Conservation (phyloP, 305 asterid genomes). For the Fraxinus baroniana region DNA sequence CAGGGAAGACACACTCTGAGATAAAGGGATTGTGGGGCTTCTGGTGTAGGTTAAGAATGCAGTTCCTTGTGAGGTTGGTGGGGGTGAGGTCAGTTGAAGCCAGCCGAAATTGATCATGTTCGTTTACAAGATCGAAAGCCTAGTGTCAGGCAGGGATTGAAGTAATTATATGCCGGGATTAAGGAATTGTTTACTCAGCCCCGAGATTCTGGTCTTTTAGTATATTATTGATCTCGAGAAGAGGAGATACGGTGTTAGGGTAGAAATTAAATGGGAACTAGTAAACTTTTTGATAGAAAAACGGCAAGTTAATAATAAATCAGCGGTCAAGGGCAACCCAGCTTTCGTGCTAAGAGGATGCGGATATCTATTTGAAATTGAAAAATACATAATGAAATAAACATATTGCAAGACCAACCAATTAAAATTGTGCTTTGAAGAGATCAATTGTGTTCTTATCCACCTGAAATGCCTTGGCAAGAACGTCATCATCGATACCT, state of each 20-base stretch:
- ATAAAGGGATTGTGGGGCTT: not conserved
- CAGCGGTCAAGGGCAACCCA: not conserved
- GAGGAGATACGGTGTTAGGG: not conserved
- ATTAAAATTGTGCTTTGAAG: not conserved
- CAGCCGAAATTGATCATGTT: not conserved
- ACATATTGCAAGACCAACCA: not conserved
- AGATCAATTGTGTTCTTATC: not conserved
- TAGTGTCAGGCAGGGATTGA: not conserved
- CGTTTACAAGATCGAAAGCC: not conserved
- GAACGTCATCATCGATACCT: not conserved
- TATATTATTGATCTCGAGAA: not conserved
- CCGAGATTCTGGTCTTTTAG: not conserved
- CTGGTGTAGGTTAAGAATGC: not conserved
- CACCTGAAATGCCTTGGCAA: not conserved
- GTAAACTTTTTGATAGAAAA: not conserved
- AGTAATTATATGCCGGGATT: not conserved
- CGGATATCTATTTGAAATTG: not conserved
- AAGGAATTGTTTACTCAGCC: not conserved
- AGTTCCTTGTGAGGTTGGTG: not conserved
- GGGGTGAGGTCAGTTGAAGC: not conserved
- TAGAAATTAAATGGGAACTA: not conserved
- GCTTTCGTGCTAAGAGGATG: not conserved
- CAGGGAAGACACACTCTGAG: not conserved
- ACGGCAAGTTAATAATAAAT: not conserved
- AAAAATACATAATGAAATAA: not conserved